phyloP scores from a whole-genome alignment of 768 basidiomycete genomes.

The Lactifluus pinguis region DNA sequence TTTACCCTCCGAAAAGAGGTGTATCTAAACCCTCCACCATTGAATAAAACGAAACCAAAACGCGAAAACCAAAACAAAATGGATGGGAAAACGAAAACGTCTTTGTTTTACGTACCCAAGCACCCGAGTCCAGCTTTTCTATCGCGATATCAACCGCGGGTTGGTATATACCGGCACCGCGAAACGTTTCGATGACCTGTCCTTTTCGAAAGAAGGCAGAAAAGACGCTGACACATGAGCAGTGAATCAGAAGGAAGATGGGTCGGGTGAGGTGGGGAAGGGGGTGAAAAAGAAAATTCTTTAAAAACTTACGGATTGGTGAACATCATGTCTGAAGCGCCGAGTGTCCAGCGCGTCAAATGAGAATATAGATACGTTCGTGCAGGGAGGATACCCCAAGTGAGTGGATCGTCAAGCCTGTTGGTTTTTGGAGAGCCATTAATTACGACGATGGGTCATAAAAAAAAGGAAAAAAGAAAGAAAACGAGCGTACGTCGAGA shows the following conservation, averaged over 20 bases:
- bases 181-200: conserved; percentile 86
- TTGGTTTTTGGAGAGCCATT: neutral
- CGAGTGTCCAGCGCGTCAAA: conserved; percentile 82
- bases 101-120: conserved; percentile 50
- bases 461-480: no score
- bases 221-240: conserved; percentile 45
- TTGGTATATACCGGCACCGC: conserved; percentile 87
- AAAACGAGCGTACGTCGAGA: conserved; percentile 61
- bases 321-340: conserved; percentile 90
- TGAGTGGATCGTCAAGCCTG: conserved; percentile 75
- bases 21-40: conserved; percentile 44
- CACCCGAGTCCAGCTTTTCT: conserved; percentile 66
- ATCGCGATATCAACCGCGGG: conserved; percentile 79
- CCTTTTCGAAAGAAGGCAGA: conserved; percentile 81
- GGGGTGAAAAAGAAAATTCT: conserved; percentile 2
- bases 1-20: conserved; percentile 86
- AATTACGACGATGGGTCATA: no score
- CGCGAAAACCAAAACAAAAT: no score
- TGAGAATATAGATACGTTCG: conserved; percentile 47
- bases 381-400: conserved; percentile 80
- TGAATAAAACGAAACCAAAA: no score
- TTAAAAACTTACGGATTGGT: conserved; percentile 64
- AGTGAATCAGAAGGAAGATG: conserved; percentile 24
- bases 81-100: no score
- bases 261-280: neutral